Base-by-base conservation (phyloP, 148 eudicot species). In the Silene uniflora region DNA sequence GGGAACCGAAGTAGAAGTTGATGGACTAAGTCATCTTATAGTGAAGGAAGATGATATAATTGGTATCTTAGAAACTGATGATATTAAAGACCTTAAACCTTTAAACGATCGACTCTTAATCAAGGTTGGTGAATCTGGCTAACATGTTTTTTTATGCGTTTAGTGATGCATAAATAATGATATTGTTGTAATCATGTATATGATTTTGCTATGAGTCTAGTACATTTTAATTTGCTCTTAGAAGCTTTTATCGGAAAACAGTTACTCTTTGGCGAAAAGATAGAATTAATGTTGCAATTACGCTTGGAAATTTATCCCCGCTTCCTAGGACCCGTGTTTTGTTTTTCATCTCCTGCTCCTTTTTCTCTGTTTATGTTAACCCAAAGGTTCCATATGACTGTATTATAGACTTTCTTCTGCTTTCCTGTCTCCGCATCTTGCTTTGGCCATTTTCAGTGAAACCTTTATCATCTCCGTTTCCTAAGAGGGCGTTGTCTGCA, bases 31-130 rank as follows among this genome's bases (percentile, higher is more conserved):
- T 77, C 97, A 91, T 78, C 83, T 91, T 35, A 82, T 89, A 27
- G 55, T 91, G 83, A 85, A 85, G 84, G 97, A 91, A 77, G 97
- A 91, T 75, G 97, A 91, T 64, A 84, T 91, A 74, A 85, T 89
- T 74, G 97, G 97, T 54, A 78, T 85, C 66, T 87, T 91, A 44
- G 91, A 91, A 63, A 88, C 91, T 1, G 89, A 89, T 74, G 93
- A 91, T 79, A 81, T 89, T 35, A 91, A 88, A 77, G 91, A 91
- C 78, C 76, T 91, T 84, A 88, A 88, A 82, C 97, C 97, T 39
- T 79, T 91, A 77, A 89, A 85, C 71, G 91, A 91, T 44, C 83
- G 89, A 76, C 80, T 91, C 24, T 76, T 91, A 29, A 88, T 91
- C 62, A 89, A 91, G 97, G 97, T 91, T 55, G 25, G 79, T 58